A percentile compares a stretch with the other conserved stretches of the same genome.
Evolutionary conservation across 805 yeast species (phyloP).

Genomic region (Isabelozyma heimii): DNA sequence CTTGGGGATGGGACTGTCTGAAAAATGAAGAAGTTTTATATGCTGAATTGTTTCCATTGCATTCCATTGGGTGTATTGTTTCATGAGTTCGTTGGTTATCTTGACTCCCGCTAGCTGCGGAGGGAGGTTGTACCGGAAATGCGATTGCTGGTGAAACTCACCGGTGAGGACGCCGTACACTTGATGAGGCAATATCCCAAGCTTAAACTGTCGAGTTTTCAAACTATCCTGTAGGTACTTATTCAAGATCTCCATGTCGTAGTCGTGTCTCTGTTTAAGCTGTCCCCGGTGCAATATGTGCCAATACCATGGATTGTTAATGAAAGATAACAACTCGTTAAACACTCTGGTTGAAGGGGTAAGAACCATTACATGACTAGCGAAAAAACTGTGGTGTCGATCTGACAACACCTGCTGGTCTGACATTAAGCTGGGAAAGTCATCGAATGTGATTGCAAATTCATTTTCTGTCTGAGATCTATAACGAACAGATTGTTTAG

Average conservation of each 20-base stretch:
- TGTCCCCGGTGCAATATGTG: conserved; percentile 13
- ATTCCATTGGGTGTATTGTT: conserved; percentile 28
- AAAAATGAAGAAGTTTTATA: conserved; percentile 55
- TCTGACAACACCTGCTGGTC: conserved; percentile 2
- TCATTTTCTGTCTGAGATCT: not conserved
- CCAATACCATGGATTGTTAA: conserved; percentile 30
- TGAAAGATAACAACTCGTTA: conserved; percentile 16
- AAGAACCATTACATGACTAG: conserved; percentile 58
- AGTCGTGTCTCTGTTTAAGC: conserved; percentile 32
- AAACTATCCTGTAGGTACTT: conserved; percentile 28
- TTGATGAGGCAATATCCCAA: conserved; percentile 48
- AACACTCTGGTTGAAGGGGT: conserved; percentile 40
- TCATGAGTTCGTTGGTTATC: not conserved
- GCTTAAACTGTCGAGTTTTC: conserved; percentile 6
- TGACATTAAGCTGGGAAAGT: conserved; percentile 15
- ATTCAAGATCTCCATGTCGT: conserved; percentile 55
- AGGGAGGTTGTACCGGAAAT: conserved; percentile 40
- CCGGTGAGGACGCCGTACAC: conserved; percentile 52
- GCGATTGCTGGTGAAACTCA: conserved; percentile 39
- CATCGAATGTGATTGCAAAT: conserved; percentile 4
- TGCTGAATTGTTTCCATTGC: conserved; percentile 20
- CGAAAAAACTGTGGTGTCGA: conserved; percentile 20
- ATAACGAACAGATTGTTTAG: not conserved
- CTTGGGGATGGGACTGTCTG: conserved; percentile 65
- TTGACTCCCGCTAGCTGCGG: conserved; percentile 19